Percentiles rank a stretch among this genome's conserved stretches.
Evolutionary conservation across 1,284 basidiomycete species (phyloP).

Genomic region (Schizophyllum commune): DNA sequence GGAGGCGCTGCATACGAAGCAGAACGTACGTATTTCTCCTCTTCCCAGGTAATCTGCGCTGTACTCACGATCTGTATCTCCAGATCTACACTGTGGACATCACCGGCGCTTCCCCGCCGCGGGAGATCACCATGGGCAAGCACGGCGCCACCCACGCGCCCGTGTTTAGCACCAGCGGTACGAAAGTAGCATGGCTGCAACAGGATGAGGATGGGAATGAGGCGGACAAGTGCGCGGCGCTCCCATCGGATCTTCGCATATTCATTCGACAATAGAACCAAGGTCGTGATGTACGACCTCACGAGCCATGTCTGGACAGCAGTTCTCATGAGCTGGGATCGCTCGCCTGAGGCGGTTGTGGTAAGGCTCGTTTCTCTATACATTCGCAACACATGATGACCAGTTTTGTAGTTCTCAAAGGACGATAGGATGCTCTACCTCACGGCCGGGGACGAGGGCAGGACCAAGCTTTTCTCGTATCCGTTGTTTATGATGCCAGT

Average conservation of each 20-base stretch:
- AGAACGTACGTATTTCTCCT: slow-evolving; percentile 43
- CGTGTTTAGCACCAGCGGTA: slow-evolving; percentile 57
- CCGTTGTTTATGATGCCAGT: slow-evolving; percentile 56
- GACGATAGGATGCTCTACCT: slow-evolving; percentile 67
- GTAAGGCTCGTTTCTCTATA: slow-evolving; percentile 28
- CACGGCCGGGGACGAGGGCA: slow-evolving; percentile 69
- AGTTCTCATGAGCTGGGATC: slow-evolving; percentile 77
- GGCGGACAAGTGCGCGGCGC: slow-evolving; percentile 50
- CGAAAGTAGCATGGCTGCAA: slow-evolving; percentile 81
- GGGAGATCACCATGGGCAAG: slow-evolving; percentile 69
- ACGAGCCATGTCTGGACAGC: slow-evolving; percentile 58
- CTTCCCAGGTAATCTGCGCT: neutral
- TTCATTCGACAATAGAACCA: slow-evolving; percentile 37
- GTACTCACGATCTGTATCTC: slow-evolving; percentile 1
- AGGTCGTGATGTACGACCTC: slow-evolving; percentile 76
- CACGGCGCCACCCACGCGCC: slow-evolving; percentile 78
- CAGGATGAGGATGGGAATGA: slow-evolving; percentile 85
- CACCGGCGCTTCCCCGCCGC: slow-evolving; percentile 37
- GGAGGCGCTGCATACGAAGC: slow-evolving; percentile 72
- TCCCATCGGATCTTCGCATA: too few relatives aligned
- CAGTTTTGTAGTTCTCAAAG: slow-evolving; percentile 54
- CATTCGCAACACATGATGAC: slow-evolving; percentile 2
- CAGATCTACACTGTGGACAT: slow-evolving; percentile 64
- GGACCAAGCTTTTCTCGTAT: slow-evolving; percentile 64
- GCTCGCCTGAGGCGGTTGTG: slow-evolving; percentile 55